These are phyloP conservation scores for Kwoniella sp. DNA, from an alignment of 768 basidiomycete species.

Conservation along the genomic window DNA sequence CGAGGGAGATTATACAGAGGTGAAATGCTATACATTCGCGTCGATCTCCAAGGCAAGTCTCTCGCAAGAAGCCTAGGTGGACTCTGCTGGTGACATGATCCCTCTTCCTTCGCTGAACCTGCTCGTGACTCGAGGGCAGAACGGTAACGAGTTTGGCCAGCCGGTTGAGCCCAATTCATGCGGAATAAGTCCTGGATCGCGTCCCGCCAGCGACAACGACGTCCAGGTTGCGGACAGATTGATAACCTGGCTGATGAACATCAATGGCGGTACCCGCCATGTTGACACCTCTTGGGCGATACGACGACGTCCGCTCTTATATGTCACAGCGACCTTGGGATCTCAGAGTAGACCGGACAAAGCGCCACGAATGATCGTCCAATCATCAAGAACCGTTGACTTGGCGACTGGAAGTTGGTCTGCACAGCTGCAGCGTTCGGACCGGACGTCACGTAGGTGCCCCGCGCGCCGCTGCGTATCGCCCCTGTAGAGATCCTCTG, in stretches of 20 bases:
- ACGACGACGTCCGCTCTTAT: background rate
- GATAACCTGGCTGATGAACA: constrained; percentile 13
- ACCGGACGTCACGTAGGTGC: too few relatives aligned
- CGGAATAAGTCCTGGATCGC: constrained; percentile 16
- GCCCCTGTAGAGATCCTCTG: constrained; percentile 8
- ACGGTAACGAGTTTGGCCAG: constrained; percentile 13
- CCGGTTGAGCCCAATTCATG: constrained; percentile 14
- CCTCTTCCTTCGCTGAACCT: too few relatives aligned
- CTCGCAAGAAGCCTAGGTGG: too few relatives aligned
- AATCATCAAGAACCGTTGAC: constrained; percentile 16
- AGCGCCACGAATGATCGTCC: constrained; percentile 19
- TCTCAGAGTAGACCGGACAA: constrained; percentile 20
- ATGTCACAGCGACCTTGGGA: constrained; percentile 11
- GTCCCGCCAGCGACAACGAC: constrained; percentile 10
- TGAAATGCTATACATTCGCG: too few relatives aligned
- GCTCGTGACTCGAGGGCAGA: constrained; percentile 13
- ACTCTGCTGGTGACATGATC: too few relatives aligned
- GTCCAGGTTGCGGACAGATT: constrained; percentile 19
- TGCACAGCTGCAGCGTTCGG: constrained; percentile 16
- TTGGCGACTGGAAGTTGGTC: constrained; percentile 10
- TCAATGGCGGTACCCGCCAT: background rate
- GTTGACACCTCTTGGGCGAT: background rate
- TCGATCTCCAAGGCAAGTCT: too few relatives aligned
- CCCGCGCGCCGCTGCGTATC: constrained; percentile 17
- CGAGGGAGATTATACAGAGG: too few relatives aligned